Evolutionary conservation across 2,329 filamentous ascomycete genomes (phyloP).

Genomic region (Penicillium sp.): DNA sequence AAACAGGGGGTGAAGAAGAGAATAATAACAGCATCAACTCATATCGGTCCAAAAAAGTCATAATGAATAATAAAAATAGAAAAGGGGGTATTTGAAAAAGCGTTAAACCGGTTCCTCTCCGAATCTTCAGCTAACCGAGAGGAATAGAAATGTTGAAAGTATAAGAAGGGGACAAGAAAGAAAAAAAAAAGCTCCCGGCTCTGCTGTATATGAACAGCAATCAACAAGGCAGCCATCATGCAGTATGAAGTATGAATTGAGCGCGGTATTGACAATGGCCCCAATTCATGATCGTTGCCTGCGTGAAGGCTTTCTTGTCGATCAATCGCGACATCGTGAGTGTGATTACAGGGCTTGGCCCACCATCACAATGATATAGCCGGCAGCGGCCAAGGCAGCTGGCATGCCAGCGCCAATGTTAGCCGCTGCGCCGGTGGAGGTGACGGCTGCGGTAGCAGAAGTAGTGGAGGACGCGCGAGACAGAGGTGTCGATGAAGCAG

Average conservation of each 20-base stretch:
- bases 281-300: background rate
- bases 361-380: constrained; percentile 39
- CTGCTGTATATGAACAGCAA: constrained; percentile 23
- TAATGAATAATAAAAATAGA: constrained; percentile 16
- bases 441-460: constrained; percentile 14
- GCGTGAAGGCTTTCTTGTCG: background rate
- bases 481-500: constrained; percentile 23
- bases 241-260: constrained; percentile 3
- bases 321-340: background rate
- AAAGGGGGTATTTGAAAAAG: constrained; percentile 33
- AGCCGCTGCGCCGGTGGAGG: constrained; percentile 20
- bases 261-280: background rate
- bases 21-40: constrained; percentile 33
- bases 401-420: constrained; percentile 27
- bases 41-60: constrained; percentile 29
- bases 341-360: constrained; percentile 33
- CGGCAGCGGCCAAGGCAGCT: constrained; percentile 33
- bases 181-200: constrained; percentile 19
- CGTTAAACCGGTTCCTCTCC: constrained; percentile 25
- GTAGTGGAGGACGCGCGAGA: constrained; percentile 11
- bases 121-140: constrained; percentile 24
- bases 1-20: constrained; percentile 19
- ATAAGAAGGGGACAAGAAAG: constrained; percentile 16
- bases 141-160: constrained; percentile 16
- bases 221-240: constrained; percentile 5